Conservation (phyloP, 176 grass and related monocot genomes). For the Typha latifolia region DNA sequence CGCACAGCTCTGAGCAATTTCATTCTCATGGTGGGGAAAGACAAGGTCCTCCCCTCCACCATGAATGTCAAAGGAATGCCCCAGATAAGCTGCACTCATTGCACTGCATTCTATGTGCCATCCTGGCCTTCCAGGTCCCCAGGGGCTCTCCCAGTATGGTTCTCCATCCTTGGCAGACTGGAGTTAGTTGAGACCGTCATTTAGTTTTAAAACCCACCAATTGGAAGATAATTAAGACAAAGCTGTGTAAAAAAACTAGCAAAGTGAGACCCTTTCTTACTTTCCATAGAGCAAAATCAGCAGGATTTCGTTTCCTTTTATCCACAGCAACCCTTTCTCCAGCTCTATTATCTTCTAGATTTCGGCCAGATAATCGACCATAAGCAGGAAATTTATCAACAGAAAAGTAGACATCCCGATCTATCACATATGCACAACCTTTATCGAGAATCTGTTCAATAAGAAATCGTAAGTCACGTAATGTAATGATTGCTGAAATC, state of each 20-base stretch:
- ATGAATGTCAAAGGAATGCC: slow-evolving; percentile 81
- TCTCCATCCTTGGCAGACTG: slow-evolving; percentile 88
- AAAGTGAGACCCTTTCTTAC: slow-evolving; percentile 26
- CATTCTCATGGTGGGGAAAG: slow-evolving; percentile 97
- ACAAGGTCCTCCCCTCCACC: slow-evolving; percentile 86
- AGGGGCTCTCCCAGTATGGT: slow-evolving; percentile 88
- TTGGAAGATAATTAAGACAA: neutral
- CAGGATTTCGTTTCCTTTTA: slow-evolving; percentile 84
- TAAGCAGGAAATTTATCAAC: slow-evolving; percentile 80
- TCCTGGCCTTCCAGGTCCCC: slow-evolving; percentile 81
- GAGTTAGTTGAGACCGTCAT: slow-evolving; percentile 9
- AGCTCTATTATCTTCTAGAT: slow-evolving; percentile 89
- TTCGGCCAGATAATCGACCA: slow-evolving; percentile 79
- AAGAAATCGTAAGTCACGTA: neutral
- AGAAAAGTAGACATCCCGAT: slow-evolving; percentile 86
- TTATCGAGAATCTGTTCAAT: slow-evolving; percentile 65
- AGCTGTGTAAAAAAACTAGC: neutral
- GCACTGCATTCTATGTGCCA: slow-evolving; percentile 98
- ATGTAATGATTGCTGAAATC: too few species aligned
- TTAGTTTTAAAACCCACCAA: neutral
- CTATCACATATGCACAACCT: slow-evolving; percentile 68
- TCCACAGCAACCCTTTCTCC: slow-evolving; percentile 92
- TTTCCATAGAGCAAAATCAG: slow-evolving; percentile 99
- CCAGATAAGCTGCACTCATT: slow-evolving; percentile 87
- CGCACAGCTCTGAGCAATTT: slow-evolving; percentile 92